These are phyloP conservation scores for Juglanconis sp. DNA, from an alignment of 2,329 filamentous ascomycete genomes.

Conservation along the genomic window DNA sequence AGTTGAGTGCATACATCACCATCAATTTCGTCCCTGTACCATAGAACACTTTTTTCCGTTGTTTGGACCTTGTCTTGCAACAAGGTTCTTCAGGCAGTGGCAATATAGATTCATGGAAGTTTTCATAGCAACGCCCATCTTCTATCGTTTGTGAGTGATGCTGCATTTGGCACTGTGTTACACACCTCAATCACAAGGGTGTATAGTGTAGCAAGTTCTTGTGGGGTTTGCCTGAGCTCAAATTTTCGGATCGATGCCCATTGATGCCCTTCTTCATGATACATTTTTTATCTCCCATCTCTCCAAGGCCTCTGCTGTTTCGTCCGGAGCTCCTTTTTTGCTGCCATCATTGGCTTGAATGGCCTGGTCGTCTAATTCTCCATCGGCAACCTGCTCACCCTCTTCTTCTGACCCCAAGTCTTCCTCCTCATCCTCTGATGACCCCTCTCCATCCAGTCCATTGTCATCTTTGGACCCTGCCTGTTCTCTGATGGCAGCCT, in stretches of 20 bases:
- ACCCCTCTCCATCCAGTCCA: slow-evolving; percentile 33
- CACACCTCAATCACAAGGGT: too few species aligned
- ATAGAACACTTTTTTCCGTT: slow-evolving; percentile 17
- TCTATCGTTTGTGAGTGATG: neutral
- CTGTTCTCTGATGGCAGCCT: slow-evolving; percentile 83
- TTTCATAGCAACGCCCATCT: slow-evolving; percentile 10
- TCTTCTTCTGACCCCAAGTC: slow-evolving; percentile 28
- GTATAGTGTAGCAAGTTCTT: neutral
- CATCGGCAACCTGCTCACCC: slow-evolving; percentile 23
- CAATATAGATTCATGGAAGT: slow-evolving; percentile 18
- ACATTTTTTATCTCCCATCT: slow-evolving; percentile 11
- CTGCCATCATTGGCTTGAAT: neutral
- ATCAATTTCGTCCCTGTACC: slow-evolving; percentile 18
- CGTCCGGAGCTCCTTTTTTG: neutral
- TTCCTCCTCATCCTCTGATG: slow-evolving; percentile 33
- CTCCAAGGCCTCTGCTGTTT: slow-evolving; percentile 18
- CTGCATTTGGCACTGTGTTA: too few species aligned
- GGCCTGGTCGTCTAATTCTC: slow-evolving; percentile 24
- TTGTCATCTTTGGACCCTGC: slow-evolving; percentile 44
- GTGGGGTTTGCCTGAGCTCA: neutral
- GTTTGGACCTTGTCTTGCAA: slow-evolving; percentile 14
- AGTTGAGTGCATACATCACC: slow-evolving; percentile 16
- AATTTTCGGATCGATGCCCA: neutral
- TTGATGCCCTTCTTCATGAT: slow-evolving; percentile 1
- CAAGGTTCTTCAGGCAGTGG: slow-evolving; percentile 16